Conservation (phyloP, 768 basidiomycete species). For the Hygrophorus pudorinus region DNA sequence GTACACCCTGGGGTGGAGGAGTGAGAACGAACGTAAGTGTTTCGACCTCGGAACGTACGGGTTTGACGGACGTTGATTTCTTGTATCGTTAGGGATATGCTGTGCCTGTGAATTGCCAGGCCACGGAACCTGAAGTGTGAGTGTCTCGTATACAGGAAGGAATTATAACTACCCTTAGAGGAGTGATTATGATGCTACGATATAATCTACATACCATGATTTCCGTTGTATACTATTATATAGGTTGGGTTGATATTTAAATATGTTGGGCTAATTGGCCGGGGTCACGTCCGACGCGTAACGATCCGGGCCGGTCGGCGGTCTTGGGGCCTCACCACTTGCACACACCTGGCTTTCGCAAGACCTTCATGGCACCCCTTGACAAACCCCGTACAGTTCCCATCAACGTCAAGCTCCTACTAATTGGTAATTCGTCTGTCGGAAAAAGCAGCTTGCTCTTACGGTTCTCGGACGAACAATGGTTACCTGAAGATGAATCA, state of each 20-base stretch:
- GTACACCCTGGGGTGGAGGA: conserved; percentile 92
- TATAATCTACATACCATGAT: too few relatives aligned
- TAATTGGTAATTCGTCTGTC: conserved; percentile 85
- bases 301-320: too few relatives aligned
- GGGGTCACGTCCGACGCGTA: too few relatives aligned
- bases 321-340: neutral
- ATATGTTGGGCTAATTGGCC: too few relatives aligned
- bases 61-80: too few relatives aligned
- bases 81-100: too few relatives aligned
- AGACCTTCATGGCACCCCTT: conserved; percentile 11
- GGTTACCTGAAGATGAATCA: conserved; percentile 85
- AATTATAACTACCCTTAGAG: too few relatives aligned
- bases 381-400: conserved; percentile 26
- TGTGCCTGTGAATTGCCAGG: too few relatives aligned
- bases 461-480: conserved; percentile 95
- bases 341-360: neutral
- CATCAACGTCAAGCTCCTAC: conserved; percentile 72
- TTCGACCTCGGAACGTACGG: neutral
- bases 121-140: neutral
- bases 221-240: too few relatives aligned
- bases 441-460: conserved; percentile 88
- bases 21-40: conserved; percentile 52
- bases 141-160: too few relatives aligned
- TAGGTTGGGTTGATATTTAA: too few relatives aligned
- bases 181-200: too few relatives aligned